Evolutionary conservation across 441 rosid genomes (phyloP).

Genomic region (Erodium trifolium): DNA sequence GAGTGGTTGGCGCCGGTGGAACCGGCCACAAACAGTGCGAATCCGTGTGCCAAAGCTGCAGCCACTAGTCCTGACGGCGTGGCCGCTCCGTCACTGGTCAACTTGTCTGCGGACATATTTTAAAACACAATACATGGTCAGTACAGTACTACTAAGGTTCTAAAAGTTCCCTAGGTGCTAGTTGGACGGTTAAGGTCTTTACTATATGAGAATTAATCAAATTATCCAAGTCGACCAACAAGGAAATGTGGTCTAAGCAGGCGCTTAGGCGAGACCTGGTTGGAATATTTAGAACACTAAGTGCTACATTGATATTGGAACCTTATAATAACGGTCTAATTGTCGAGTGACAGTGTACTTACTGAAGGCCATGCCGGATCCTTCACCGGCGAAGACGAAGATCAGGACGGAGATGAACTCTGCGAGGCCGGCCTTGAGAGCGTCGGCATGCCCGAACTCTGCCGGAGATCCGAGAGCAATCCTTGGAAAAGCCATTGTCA

Average conservation of each 20-base stretch:
- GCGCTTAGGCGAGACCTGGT: too few relatives aligned
- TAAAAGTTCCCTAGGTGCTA: too few relatives aligned
- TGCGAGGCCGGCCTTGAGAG: constrained; percentile 36
- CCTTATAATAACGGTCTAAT: constrained; percentile 4
- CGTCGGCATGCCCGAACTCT: constrained; percentile 29
- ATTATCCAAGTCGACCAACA: too few relatives aligned
- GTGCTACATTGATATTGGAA: not conserved
- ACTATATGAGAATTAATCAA: too few relatives aligned
- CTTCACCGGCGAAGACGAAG: too few relatives aligned
- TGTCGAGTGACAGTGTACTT: constrained; percentile 41
- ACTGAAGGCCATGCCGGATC: not conserved
- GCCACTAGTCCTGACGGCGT: constrained; percentile 40
- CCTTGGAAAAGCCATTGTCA: constrained; percentile 28
- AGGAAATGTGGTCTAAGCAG: too few relatives aligned
- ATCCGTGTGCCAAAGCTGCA: constrained; percentile 35
- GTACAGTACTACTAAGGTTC: too few relatives aligned
- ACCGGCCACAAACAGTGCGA: constrained; percentile 36
- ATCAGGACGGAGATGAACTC: constrained; percentile 27
- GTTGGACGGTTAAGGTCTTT: too few relatives aligned
- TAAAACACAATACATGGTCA: not conserved
- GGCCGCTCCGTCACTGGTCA: constrained; percentile 26
- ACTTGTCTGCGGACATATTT: constrained; percentile 24
- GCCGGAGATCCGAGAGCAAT: constrained; percentile 28
- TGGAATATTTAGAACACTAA: too few relatives aligned
- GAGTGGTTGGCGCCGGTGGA: constrained; percentile 37